Evolutionary conservation across 345 rosid species (phyloP).

Genomic region (Laguncularia racemosa): DNA sequence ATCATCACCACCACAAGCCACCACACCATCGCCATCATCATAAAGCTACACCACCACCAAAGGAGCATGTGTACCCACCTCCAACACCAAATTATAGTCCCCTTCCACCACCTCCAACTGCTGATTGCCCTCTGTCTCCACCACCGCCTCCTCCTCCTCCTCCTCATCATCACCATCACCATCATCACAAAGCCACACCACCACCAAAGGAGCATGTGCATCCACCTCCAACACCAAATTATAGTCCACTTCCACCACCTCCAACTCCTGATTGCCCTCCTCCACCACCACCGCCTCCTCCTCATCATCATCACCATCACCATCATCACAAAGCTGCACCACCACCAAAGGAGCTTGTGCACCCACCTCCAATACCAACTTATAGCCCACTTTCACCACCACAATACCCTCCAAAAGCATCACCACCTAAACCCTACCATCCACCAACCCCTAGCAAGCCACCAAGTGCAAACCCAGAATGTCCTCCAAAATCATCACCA

Average conservation of each 20-base stretch:
- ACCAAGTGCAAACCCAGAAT: slow-evolving; percentile 1
- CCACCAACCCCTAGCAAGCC: slow-evolving; percentile 3
- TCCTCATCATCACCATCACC: no score
- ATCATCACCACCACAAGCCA: slow-evolving; percentile 1
- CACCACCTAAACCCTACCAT: slow-evolving; percentile 7
- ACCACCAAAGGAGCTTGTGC: slow-evolving; percentile 1
- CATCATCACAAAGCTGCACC: slow-evolving; percentile 7
- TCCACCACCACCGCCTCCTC: no score
- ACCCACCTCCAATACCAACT: not conserved
- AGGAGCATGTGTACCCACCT: not conserved
- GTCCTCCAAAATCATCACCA: slow-evolving; percentile 1
- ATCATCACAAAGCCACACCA: slow-evolving; percentile 3
- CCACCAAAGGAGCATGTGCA: slow-evolving; percentile 4
- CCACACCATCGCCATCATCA: slow-evolving; percentile 8
- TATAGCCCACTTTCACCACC: slow-evolving; percentile 7
- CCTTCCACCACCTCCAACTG: slow-evolving; percentile 7
- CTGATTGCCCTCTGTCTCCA: no score
- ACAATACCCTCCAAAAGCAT: slow-evolving; percentile 5
- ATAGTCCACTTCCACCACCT: slow-evolving; percentile 9
- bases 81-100: not conserved
- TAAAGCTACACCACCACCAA: slow-evolving; percentile 8
- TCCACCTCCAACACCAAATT: not conserved
- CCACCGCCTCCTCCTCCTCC: no score
- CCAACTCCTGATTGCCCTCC: no score
- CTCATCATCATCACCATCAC: no score